Base-by-base conservation (phyloP, 2,329 filamentous ascomycete genomes). In the Emmonsiellopsis sp. region DNA sequence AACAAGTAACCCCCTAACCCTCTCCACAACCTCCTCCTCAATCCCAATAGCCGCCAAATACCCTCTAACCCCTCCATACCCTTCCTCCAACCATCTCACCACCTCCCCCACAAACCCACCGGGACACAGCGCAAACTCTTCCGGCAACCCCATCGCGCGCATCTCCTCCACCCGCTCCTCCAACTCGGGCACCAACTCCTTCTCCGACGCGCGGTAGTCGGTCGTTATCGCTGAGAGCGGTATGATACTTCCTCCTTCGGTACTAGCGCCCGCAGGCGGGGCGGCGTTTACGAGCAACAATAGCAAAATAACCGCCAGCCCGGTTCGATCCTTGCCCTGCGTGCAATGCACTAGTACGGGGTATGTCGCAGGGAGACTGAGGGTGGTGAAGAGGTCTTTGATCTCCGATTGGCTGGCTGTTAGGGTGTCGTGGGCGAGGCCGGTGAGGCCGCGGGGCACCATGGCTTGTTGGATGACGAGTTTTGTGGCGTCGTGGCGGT, bases 321-420 rank as follows among this genome's bases (percentile, higher is more conserved):
- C 90, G 1, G 83, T 90, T 2, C 90, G 80, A 64, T 95, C 90
- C 66, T 95, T 95, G 54, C 90, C 90, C 63, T 94, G 88, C 0
- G 89, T 93, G 68, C 90, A 95, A 68, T 95, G 88, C 2, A 93
- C 72, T 6, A 95, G 65, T 1, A 84, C 68, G 0, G 89, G 88
- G 57, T 83, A 82, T 13, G 75, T 75, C 0, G 67, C 60, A 2
- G 73, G 65, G 1, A 75, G 65, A 8, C 75, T 69, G 54, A 95
- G 82, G 1, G 81, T 68, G 37, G 83, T 77, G 57, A 96, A 88
- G 0, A 88, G 84, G 27, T 80, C 70, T 5, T 79, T 78, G 55
- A 97, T 89, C 43, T 78, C 77, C 1, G 70, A 66, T 0, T 78
- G 80, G 51, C 84, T 88, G 52, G 82, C 76, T 59, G 87, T 82